Percentiles rank a stretch among this genome's conserved stretches.
Evolutionary conservation across 148 eudicot genomes (phyloP).

Genomic region (Cornus controversa): DNA sequence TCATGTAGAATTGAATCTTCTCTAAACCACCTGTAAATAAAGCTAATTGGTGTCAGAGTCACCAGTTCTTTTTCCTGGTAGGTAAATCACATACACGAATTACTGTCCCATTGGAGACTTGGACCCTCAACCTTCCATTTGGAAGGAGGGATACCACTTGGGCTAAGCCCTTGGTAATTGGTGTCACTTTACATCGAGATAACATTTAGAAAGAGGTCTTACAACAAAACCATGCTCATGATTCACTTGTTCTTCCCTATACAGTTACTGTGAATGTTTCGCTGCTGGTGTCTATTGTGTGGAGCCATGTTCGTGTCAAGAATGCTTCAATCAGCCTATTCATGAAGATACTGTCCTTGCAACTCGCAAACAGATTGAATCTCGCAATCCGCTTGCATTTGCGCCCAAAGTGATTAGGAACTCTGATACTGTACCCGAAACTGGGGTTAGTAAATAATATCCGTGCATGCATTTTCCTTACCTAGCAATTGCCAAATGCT

Average conservation of each 20-base stretch:
- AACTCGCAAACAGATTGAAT: conserved; percentile 86
- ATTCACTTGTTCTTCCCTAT: conserved; percentile 17
- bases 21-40: not conserved
- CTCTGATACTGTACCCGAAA: conserved; percentile 49
- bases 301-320: conserved; percentile 86
- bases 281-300: conserved; percentile 92
- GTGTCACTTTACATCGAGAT: not conserved
- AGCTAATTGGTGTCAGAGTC: not conserved
- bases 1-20: not conserved
- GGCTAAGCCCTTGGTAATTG: too few species aligned
- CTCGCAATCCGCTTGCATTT: conserved; percentile 88
- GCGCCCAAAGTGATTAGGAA: conserved; percentile 84
- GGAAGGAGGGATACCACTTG: too few species aligned
- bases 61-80: too few species aligned
- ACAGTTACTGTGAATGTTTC: conserved; percentile 91
- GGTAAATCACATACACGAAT: too few species aligned
- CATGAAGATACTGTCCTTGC: conserved; percentile 79
- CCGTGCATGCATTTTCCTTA: not conserved
- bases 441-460: conserved; percentile 32
- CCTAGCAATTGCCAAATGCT: not conserved
- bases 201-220: not conserved
- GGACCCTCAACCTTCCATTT: too few species aligned
- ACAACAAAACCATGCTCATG: not conserved
- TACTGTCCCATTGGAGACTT: too few species aligned
- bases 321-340: conserved; percentile 83